phyloP scores from a whole-genome alignment of 495 filamentous ascomycete genomes.

The Extremus antarcticus region DNA sequence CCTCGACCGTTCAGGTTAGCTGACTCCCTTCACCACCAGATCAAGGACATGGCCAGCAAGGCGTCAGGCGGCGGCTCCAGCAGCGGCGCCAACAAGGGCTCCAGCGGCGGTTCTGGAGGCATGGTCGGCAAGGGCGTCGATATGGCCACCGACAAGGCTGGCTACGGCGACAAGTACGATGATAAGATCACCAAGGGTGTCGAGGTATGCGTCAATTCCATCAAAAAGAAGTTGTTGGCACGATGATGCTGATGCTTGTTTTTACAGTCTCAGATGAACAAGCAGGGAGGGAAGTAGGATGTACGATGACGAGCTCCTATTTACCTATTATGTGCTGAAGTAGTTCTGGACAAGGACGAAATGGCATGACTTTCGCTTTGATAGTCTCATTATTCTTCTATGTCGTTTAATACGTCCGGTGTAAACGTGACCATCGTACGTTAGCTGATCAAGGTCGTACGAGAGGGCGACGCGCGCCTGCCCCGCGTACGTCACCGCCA shows the following conservation, averaged over 20 bases:
- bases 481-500: too few species aligned
- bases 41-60: neutral
- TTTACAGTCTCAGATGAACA: neutral
- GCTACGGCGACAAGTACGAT: neutral
- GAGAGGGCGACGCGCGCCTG: too few species aligned
- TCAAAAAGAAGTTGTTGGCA: too few species aligned
- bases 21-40: too few species aligned
- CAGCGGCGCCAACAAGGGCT: neutral
- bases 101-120: neutral
- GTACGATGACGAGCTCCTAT: too few species aligned
- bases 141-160: neutral
- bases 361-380: too few species aligned
- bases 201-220: neutral
- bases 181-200: neutral
- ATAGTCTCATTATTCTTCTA: neutral
- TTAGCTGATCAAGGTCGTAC: too few species aligned
- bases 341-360: too few species aligned
- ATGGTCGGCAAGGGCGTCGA: neutral
- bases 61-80: neutral
- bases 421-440: too few species aligned
- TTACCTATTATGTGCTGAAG: too few species aligned
- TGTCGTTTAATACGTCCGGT: neutral
- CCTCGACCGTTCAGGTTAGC: too few species aligned
- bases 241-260: too few species aligned
- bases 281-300: neutral